A percentile compares a stretch with the other conserved stretches of the same genome.
Evolutionary conservation across 441 rosid genomes (phyloP).

Genomic region (Gossypium trilobum): DNA sequence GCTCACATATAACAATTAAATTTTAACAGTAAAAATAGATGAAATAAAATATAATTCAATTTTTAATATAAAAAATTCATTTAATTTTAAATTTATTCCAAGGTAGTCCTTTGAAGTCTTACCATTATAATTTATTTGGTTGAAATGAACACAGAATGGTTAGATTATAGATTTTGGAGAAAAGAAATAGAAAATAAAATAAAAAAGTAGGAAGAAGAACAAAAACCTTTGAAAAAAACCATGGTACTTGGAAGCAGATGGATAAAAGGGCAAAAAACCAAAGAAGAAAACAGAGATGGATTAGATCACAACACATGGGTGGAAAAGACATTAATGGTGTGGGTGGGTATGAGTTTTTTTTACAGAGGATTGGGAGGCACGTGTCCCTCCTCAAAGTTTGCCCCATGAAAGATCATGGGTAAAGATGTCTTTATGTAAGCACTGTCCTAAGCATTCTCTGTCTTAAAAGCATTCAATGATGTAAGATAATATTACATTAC

Average conservation of each 20-base stretch:
- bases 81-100: no score
- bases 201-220: neutral
- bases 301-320: conserved; percentile 1
- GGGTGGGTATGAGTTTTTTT: conserved; percentile 21
- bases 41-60: no score
- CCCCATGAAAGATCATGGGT: conserved; percentile 19
- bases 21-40: no score
- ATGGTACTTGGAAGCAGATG: neutral
- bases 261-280: neutral
- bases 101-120: no score
- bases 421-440: conserved; percentile 24
- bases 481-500: conserved; percentile 18
- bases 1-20: no score
- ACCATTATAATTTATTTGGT: no score
- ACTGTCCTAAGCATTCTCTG: conserved; percentile 11
- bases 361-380: conserved; percentile 21
- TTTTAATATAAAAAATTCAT: no score
- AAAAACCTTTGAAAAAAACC: neutral
- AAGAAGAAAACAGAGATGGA: neutral
- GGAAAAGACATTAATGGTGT: conserved; percentile 12
- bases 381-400: conserved; percentile 33
- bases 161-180: no score
- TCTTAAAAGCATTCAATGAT: conserved; percentile 25
- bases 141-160: no score
- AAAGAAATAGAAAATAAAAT: no score